Conservation (phyloP, 2,329 filamentous ascomycete genomes). For the Ophiostoma himal-ulmi region DNA sequence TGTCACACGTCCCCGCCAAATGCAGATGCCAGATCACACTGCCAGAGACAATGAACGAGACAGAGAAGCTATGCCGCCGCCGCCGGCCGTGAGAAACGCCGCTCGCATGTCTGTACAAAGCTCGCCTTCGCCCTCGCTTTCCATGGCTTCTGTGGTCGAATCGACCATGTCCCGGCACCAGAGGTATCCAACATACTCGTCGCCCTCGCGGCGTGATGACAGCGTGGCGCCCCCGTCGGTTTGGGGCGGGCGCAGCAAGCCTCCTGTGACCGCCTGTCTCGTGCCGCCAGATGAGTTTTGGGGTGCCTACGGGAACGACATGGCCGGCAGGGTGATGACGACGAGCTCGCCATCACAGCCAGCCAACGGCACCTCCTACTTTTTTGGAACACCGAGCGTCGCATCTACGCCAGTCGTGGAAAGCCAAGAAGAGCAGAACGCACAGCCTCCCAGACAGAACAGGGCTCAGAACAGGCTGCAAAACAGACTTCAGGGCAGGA, state of each 20-base stretch:
- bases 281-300: conserved; percentile 10
- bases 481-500: neutral
- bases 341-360: neutral
- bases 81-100: neutral
- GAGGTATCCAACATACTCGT: conserved; percentile 12
- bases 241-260: conserved; percentile 23
- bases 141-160: conserved; percentile 1
- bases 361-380: conserved; percentile 2
- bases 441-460: neutral
- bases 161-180: neutral
- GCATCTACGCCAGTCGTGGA: neutral
- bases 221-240: conserved; percentile 15
- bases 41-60: neutral
- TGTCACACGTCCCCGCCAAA: neutral
- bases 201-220: conserved; percentile 18
- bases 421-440: neutral
- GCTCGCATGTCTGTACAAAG: conserved; percentile 17
- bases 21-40: neutral
- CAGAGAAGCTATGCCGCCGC: neutral
- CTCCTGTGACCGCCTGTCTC: conserved; percentile 19
- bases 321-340: neutral
- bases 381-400: conserved; percentile 16
- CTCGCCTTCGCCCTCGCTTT: conserved; percentile 19
- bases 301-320: neutral
- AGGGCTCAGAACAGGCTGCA: neutral